Conservation (phyloP, 768 basidiomycete species). For the Chalciporus chontae region DNA sequence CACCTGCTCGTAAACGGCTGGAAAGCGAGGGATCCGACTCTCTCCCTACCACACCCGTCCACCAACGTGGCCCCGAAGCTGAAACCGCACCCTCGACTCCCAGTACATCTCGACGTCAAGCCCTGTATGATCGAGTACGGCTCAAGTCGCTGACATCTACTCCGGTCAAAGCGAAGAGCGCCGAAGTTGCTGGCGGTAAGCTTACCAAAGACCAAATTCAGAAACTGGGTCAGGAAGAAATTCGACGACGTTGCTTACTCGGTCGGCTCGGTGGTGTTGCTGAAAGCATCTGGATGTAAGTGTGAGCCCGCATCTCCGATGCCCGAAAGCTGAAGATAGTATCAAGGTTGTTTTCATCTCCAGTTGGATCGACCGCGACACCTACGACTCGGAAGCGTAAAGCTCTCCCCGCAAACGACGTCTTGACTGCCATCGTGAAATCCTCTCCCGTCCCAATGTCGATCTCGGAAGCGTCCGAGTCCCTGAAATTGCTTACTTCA, state of each 20-base stretch:
- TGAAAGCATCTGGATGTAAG: constrained; percentile 88
- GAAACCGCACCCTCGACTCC: constrained; percentile 65
- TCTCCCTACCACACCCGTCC: constrained; percentile 65
- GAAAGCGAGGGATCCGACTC: constrained; percentile 35
- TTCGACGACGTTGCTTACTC: constrained; percentile 69
- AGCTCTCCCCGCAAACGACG: constrained; percentile 63
- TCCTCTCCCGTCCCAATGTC: constrained; percentile 82
- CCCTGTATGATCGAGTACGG: constrained; percentile 77
- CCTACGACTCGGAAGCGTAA: constrained; percentile 66
- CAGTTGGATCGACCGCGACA: constrained; percentile 47
- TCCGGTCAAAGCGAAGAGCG: constrained; percentile 54
- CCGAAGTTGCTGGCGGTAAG: constrained; percentile 39
- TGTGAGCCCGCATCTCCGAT: background rate
- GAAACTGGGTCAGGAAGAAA: constrained; percentile 74
- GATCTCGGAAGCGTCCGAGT: constrained; percentile 72
- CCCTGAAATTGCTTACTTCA: constrained; percentile 57
- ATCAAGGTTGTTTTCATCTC: constrained; percentile 65
- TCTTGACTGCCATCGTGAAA: constrained; percentile 66
- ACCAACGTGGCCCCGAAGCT: constrained; percentile 53
- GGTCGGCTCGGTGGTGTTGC: constrained; percentile 77
- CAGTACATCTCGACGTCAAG: constrained; percentile 70
- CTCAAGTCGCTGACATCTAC: constrained; percentile 66
- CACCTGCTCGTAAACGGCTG: constrained; percentile 42
- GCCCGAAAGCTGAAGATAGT: background rate
- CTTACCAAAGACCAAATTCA: constrained; percentile 65